Evolutionary conservation across 2,329 filamentous ascomycete species (phyloP).

Genomic region (Alternaria postmessia): DNA sequence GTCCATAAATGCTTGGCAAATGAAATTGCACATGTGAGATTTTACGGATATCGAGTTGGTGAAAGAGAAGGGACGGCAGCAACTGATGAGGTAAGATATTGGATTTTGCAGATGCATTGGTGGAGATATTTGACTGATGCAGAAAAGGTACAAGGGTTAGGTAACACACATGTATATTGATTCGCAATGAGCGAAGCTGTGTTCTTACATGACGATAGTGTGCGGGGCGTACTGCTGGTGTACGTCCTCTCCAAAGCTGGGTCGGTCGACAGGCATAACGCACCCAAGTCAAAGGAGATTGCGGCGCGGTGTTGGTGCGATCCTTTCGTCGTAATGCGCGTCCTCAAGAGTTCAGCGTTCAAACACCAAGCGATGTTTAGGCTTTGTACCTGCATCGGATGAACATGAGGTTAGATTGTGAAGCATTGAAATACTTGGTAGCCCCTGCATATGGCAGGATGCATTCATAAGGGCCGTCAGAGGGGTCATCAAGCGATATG

Average conservation of each 20-base stretch:
- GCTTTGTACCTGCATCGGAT: constrained; percentile 25
- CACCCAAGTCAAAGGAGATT: not conserved
- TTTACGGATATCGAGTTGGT: not conserved
- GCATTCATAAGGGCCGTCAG: not conserved
- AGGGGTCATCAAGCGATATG: constrained; percentile 1
- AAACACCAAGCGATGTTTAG: constrained; percentile 1
- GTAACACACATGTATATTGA: constrained; percentile 21
- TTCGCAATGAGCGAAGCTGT: constrained; percentile 18
- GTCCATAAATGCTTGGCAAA: constrained; percentile 5
- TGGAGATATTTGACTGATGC: constrained; percentile 14
- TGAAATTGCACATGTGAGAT: not conserved
- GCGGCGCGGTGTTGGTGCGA: constrained; percentile 10
- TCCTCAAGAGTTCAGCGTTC: not conserved
- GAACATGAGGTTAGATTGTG: constrained; percentile 16
- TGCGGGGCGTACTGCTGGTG: constrained; percentile 5
- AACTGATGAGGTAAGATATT: not conserved
- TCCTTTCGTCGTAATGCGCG: constrained; percentile 11
- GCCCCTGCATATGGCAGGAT: constrained; percentile 22
- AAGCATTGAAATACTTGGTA: constrained; percentile 7
- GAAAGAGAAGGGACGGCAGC: not conserved
- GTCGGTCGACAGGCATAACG: constrained; percentile 8
- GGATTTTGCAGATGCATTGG: constrained; percentile 5
- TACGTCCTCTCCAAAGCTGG: constrained; percentile 4
- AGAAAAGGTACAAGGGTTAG: constrained; percentile 11
- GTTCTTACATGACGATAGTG: constrained; percentile 14